Conservation (phyloP, 139 green algal genomes). For the Chlorella sorokiniana region DNA sequence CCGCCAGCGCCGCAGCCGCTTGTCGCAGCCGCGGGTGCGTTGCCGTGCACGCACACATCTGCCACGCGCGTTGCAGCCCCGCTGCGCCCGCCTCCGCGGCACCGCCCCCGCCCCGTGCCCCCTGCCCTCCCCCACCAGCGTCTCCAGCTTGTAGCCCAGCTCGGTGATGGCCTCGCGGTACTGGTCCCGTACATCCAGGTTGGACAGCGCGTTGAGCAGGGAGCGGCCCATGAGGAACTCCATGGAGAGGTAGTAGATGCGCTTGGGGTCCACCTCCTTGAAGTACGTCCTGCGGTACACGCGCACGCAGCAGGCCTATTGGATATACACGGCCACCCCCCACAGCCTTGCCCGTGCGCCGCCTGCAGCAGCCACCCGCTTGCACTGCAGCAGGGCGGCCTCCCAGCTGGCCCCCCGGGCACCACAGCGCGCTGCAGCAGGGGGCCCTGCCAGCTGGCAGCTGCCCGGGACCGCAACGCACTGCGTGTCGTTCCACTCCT, state of each 20-base stretch:
- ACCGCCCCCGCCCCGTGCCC: too few relatives aligned
- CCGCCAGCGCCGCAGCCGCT: too few relatives aligned
- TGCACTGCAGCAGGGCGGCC: too few relatives aligned
- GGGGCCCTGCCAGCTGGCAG: too few relatives aligned
- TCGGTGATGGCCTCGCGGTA: constrained; percentile 86
- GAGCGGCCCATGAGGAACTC: constrained; percentile 97
- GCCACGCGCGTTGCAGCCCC: too few relatives aligned
- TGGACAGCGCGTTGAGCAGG: constrained; percentile 94
- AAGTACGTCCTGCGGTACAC: constrained; percentile 72
- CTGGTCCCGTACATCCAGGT: constrained; percentile 83
- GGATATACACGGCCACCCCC: background rate
- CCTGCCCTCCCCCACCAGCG: constrained; percentile 49
- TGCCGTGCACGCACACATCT: too few relatives aligned
- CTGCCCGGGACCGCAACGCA: background rate
- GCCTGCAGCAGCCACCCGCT: too few relatives aligned
- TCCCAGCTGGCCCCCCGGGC: too few relatives aligned
- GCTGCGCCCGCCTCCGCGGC: too few relatives aligned
- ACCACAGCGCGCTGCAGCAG: too few relatives aligned
- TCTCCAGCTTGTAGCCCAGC: constrained; percentile 86
- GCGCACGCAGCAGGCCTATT: background rate
- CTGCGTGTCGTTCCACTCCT: constrained; percentile 97
- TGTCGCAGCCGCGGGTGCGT: too few relatives aligned
- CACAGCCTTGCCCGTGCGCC: too few relatives aligned
- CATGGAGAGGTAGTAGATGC: constrained; percentile 97
- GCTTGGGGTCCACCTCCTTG: constrained; percentile 80